These are phyloP conservation scores for Boeremia lycopersici DNA, from an alignment of 2,329 filamentous ascomycete genomes.

Conservation along the genomic window DNA sequence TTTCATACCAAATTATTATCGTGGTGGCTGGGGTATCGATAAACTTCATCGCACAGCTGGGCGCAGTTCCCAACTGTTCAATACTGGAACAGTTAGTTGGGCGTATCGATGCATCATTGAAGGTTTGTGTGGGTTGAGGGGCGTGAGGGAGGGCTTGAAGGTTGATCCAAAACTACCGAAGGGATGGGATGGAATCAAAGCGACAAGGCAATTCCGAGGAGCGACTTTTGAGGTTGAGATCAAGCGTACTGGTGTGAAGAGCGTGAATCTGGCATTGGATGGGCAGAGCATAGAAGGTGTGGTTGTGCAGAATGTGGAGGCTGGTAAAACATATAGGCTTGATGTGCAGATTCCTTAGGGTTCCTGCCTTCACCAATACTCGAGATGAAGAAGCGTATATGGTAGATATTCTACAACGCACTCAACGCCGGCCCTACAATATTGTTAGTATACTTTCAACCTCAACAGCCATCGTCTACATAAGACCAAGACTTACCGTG, in stretches of 20 bases:
- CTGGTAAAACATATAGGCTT: slow-evolving; percentile 55
- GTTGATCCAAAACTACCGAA: slow-evolving; percentile 60
- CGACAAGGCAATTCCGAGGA: slow-evolving; percentile 57
- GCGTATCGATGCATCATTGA: slow-evolving; percentile 62
- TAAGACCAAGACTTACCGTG: not conserved
- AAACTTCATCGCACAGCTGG: slow-evolving; percentile 54
- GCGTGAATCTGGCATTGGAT: slow-evolving; percentile 51
- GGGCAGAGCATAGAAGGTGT: slow-evolving; percentile 49
- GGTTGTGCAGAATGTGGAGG: slow-evolving; percentile 51
- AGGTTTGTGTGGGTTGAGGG: slow-evolving; percentile 60
- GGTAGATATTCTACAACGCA: not conserved
- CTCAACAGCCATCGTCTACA: not conserved
- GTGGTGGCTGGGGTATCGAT: slow-evolving; percentile 38
- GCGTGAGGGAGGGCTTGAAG: slow-evolving; percentile 55
- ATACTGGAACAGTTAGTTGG: slow-evolving; percentile 64
- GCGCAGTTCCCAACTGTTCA: slow-evolving; percentile 63
- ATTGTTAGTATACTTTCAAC: not conserved
- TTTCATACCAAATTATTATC: slow-evolving; percentile 65
- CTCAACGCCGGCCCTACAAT: slow-evolving; percentile 2
- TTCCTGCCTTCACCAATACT: too few relatives aligned
- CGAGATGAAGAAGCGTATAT: not conserved
- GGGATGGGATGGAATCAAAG: slow-evolving; percentile 56
- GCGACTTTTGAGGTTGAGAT: slow-evolving; percentile 58
- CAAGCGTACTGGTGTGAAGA: slow-evolving; percentile 49
- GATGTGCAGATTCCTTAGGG: slow-evolving; percentile 38